Evolutionary conservation across 371 early-diverging fungal genomes (phyloP).

Genomic region (Syncephalis plumigaleata): DNA sequence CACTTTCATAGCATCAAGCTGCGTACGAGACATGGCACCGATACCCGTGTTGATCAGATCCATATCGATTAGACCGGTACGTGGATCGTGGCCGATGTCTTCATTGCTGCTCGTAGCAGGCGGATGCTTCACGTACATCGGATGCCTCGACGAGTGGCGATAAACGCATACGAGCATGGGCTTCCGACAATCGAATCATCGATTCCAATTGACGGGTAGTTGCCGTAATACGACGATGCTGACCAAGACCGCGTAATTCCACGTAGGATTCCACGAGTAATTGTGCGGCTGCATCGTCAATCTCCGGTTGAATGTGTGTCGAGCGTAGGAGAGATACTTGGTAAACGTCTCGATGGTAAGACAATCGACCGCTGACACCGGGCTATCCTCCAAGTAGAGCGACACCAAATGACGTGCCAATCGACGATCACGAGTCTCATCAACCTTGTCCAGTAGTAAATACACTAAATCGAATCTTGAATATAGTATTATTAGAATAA

Average conservation of each 20-base stretch:
- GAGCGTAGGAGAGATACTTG: conserved; percentile 84
- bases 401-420: conserved; percentile 77
- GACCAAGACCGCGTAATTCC: conserved; percentile 72
- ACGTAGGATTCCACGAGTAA: conserved; percentile 73
- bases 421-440: conserved; percentile 71
- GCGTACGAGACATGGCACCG: conserved; percentile 7
- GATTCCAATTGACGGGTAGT: conserved; percentile 99
- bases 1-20: too few relatives aligned
- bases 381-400: conserved; percentile 61
- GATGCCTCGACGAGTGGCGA: conserved; percentile 41
- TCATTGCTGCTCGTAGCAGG: conserved; percentile 84
- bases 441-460: conserved; percentile 81
- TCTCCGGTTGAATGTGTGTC: conserved; percentile 51
- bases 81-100: conserved; percentile 93
- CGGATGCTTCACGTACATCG: conserved; percentile 80
- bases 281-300: conserved; percentile 48
- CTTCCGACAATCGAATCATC: conserved; percentile 97
- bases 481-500: conserved; percentile 1
- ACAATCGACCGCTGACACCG: conserved; percentile 20
- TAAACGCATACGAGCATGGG: conserved; percentile 91
- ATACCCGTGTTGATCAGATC: conserved; percentile 90
- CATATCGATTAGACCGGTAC: conserved; percentile 95
- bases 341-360: conserved; percentile 67
- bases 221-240: conserved; percentile 76
- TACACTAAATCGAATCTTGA: conserved; percentile 90